These are phyloP conservation scores for Pythium biforme DNA, from an alignment of 352 stramenopile species.

Conservation along the genomic window DNA sequence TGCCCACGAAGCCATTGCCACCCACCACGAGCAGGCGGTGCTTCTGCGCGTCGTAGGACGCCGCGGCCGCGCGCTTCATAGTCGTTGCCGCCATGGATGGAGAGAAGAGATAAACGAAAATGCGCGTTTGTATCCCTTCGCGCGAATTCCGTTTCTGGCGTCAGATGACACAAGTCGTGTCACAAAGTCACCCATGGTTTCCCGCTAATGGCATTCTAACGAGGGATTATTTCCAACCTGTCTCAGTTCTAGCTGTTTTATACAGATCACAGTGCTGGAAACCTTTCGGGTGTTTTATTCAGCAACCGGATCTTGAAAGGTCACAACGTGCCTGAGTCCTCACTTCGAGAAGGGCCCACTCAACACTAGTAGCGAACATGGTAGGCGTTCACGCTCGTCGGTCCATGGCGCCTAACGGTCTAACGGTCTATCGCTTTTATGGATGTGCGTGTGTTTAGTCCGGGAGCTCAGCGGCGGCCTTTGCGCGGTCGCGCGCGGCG, in stretches of 20 bases:
- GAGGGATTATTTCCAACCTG: too few species aligned
- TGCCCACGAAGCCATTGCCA: constrained; percentile 88
- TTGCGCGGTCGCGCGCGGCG: constrained; percentile 28
- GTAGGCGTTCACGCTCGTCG: neutral
- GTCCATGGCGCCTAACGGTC: neutral
- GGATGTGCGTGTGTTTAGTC: constrained; percentile 18
- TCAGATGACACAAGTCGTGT: constrained; percentile 13
- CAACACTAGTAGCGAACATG: too few species aligned
- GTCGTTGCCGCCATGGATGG: constrained; percentile 3
- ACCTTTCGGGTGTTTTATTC: constrained; percentile 2
- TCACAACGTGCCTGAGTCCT: constrained; percentile 11
- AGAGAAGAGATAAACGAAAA: neutral
- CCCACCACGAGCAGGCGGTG: constrained; percentile 84
- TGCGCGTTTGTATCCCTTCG: constrained; percentile 6
- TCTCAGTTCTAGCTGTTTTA: constrained; percentile 17
- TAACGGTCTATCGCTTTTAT: neutral
- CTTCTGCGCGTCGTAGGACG: constrained; percentile 52
- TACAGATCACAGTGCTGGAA: constrained; percentile 3
- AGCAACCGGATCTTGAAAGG: constrained; percentile 26
- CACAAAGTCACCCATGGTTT: constrained; percentile 16
- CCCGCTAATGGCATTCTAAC: constrained; percentile 4
- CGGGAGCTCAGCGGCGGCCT: constrained; percentile 22
- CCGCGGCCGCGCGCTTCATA: constrained; percentile 28
- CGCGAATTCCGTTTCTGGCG: constrained; percentile 21
- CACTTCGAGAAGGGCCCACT: neutral